These are phyloP conservation scores for Lotus japonicus DNA, from an alignment of 306 rosid species.

Conservation along the genomic window DNA sequence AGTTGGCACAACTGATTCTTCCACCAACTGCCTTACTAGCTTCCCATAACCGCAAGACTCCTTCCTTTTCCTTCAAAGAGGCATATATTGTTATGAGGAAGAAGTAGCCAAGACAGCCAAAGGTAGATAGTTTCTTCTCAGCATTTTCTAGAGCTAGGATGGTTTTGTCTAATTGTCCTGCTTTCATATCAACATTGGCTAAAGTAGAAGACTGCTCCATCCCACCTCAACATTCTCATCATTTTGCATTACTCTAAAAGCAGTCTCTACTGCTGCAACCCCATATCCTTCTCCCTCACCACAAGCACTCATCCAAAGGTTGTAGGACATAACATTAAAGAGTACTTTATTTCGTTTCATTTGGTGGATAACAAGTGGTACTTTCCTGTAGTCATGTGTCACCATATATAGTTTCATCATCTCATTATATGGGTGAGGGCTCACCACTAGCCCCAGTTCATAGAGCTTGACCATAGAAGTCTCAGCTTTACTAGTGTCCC, in stretches of 20 bases:
- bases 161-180: slow-evolving; percentile 52
- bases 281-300: slow-evolving; percentile 33
- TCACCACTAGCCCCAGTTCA: slow-evolving; percentile 54
- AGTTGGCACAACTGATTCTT: slow-evolving; percentile 63
- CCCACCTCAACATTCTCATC: slow-evolving; percentile 61
- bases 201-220: slow-evolving; percentile 81
- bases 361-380: slow-evolving; percentile 52
- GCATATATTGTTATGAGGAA: slow-evolving; percentile 71
- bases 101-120: slow-evolving; percentile 62
- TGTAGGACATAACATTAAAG: slow-evolving; percentile 67
- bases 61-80: slow-evolving; percentile 53
- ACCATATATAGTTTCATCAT: slow-evolving; percentile 83
- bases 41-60: slow-evolving; percentile 64
- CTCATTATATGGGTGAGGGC: slow-evolving; percentile 64
- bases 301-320: slow-evolving; percentile 77
- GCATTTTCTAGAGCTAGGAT: slow-evolving; percentile 44
- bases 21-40: slow-evolving; percentile 57
- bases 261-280: slow-evolving; percentile 46
- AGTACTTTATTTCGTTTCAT: slow-evolving; percentile 67
- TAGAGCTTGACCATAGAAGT: slow-evolving; percentile 61
- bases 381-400: slow-evolving; percentile 51
- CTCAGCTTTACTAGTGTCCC: slow-evolving; percentile 57
- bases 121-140: slow-evolving; percentile 52
- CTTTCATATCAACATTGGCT: slow-evolving; percentile 53
- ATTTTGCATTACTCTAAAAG: slow-evolving; percentile 53